A percentile compares a stretch with the other conserved stretches of the same genome.
Conservation (phyloP, 1,284 basidiomycete species). For the Porodaedalea pini region DNA sequence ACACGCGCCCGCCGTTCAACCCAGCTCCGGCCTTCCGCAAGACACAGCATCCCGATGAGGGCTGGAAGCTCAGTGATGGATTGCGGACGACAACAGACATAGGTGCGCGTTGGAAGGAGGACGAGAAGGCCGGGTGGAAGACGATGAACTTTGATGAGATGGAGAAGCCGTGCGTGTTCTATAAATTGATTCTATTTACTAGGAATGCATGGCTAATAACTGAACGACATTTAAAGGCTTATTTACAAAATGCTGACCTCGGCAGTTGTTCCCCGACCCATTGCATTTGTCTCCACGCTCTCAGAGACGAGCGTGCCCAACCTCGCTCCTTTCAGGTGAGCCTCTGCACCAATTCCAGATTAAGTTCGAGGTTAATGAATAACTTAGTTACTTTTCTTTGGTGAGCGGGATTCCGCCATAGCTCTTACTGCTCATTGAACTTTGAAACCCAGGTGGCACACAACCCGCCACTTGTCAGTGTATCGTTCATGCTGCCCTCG, state of each 20-base stretch:
- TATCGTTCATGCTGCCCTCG: constrained; percentile 49
- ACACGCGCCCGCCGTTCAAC: constrained; percentile 33
- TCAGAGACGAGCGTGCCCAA: constrained; percentile 55
- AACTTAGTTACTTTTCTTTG: constrained; percentile 56
- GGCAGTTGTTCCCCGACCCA: constrained; percentile 66
- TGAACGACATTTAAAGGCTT: constrained; percentile 35
- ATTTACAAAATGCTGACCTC: constrained; percentile 61
- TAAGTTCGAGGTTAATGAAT: constrained; percentile 10
- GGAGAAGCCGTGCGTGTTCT: constrained; percentile 30
- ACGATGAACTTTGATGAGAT: constrained; percentile 42
- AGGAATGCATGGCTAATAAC: constrained; percentile 15
- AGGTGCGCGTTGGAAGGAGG: constrained; percentile 33
- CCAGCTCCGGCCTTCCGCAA: constrained; percentile 34
- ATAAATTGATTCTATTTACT: not conserved
- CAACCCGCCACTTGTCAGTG: constrained; percentile 63
- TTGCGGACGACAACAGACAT: constrained; percentile 32
- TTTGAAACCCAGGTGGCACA: constrained; percentile 43
- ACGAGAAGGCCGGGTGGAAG: constrained; percentile 37
- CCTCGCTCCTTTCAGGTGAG: constrained; percentile 62
- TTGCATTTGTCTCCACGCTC: constrained; percentile 70
- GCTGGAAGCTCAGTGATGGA: constrained; percentile 54
- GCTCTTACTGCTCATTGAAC: constrained; percentile 8
- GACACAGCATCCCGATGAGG: constrained; percentile 46
- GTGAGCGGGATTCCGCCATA: constrained; percentile 28
- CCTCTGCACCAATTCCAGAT: constrained; percentile 10